These are phyloP conservation scores for Marasmius oreades DNA, from an alignment of 1,284 basidiomycete species.

Conservation along the genomic window DNA sequence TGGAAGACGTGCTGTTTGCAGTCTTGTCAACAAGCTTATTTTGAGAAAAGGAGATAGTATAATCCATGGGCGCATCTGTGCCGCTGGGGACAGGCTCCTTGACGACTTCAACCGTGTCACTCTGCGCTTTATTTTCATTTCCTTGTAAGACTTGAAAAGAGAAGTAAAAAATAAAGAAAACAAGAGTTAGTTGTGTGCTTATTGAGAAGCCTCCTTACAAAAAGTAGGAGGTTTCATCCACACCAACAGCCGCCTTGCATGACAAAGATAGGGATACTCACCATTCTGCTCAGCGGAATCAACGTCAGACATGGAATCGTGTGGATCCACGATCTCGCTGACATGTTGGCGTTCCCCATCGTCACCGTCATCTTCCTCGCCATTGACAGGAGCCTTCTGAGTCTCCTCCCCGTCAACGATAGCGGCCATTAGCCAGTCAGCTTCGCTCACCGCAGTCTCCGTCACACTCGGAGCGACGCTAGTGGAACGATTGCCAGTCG, in stretches of 20 bases:
- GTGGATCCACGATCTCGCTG: conserved; percentile 40
- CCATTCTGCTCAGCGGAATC: conserved; percentile 35
- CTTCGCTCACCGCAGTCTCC: conserved; percentile 64
- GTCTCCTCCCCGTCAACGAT: conserved; percentile 63
- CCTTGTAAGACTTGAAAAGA: conserved; percentile 38
- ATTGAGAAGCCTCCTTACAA: conserved; percentile 26
- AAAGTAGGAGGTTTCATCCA: conserved; percentile 31
- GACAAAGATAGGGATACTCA: conserved; percentile 37
- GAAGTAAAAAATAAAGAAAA: conserved; percentile 31
- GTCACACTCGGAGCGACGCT: conserved; percentile 68
- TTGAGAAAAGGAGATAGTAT: conserved; percentile 14
- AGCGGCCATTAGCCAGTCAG: conserved; percentile 82
- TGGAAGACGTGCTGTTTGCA: neutral
- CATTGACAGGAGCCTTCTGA: conserved; percentile 30
- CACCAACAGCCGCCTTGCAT: conserved; percentile 29
- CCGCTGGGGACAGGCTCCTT: conserved; percentile 18
- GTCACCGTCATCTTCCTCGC: conserved; percentile 37
- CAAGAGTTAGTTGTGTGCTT: conserved; percentile 49
- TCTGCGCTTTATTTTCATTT: conserved; percentile 44
- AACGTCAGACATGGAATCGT: conserved; percentile 27
- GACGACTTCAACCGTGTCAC: conserved; percentile 30
- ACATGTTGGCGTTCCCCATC: conserved; percentile 40
- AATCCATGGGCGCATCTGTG: conserved; percentile 10
- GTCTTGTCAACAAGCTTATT: neutral
- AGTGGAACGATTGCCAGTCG: conserved; percentile 56